These are phyloP conservation scores for Kuraishia piskuri DNA, from an alignment of 805 yeast species.

Conservation along the genomic window DNA sequence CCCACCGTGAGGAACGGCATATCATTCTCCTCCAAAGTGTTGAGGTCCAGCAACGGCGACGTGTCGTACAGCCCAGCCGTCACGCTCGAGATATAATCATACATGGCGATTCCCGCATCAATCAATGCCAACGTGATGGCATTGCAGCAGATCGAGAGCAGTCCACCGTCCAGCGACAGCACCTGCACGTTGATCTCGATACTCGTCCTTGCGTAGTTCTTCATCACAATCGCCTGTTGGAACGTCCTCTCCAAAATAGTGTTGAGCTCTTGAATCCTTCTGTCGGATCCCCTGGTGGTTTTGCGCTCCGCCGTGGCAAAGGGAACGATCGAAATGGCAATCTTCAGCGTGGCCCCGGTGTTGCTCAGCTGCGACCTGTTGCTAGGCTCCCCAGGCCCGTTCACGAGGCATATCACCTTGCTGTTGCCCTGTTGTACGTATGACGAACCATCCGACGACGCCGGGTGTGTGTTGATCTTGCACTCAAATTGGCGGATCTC, in stretches of 20 bases:
- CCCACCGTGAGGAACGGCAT: conserved; percentile 78
- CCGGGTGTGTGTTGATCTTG: conserved; percentile 80
- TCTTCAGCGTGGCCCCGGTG: conserved; percentile 48
- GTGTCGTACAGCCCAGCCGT: conserved; percentile 72
- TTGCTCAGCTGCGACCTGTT: conserved; percentile 38
- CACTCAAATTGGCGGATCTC: conserved; percentile 81
- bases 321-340: conserved; percentile 66
- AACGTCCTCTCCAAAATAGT: conserved; percentile 63
- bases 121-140: conserved; percentile 83
- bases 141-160: conserved; percentile 71
- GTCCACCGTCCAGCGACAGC: conserved; percentile 84
- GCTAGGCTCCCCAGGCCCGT: conserved; percentile 86
- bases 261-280: conserved; percentile 58
- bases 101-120: conserved; percentile 93
- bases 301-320: conserved; percentile 74
- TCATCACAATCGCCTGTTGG: conserved; percentile 62
- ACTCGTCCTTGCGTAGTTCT: conserved; percentile 74
- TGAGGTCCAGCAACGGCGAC: conserved; percentile 75
- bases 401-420: conserved; percentile 74
- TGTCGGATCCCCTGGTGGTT: conserved; percentile 60
- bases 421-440: conserved; percentile 89
- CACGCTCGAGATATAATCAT: conserved; percentile 78
- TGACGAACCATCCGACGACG: conserved; percentile 85
- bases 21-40: conserved; percentile 75
- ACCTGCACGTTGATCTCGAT: conserved; percentile 73